Percentiles rank a stretch among this genome's conserved stretches.
Conservation (phyloP, 306 rosid genomes). For the Rubus parviflorus region DNA sequence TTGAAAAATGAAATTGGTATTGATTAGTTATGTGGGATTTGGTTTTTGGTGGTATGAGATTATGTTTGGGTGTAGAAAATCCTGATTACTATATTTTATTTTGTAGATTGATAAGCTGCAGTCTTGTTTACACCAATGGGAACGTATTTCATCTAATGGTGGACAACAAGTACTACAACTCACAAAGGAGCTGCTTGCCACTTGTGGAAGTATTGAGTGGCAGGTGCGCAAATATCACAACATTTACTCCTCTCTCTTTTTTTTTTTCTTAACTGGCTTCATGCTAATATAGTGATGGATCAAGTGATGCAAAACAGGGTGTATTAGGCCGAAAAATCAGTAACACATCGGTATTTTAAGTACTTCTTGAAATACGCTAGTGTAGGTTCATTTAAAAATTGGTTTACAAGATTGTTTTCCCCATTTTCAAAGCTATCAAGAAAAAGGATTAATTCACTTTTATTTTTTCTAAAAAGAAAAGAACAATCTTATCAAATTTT, state of each 20-base stretch:
- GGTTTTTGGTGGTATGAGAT: neutral
- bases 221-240: slow-evolving; percentile 51
- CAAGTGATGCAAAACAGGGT: neutral
- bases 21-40: slow-evolving; percentile 2
- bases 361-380: neutral
- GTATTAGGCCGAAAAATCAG: neutral
- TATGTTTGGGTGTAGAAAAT: slow-evolving; percentile 12
- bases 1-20: neutral
- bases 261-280: neutral
- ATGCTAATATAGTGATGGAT: neutral
- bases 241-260: neutral
- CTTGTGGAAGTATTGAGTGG: slow-evolving; percentile 88
- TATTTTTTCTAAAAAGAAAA: neutral
- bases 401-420: neutral
- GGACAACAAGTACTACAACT: slow-evolving; percentile 54
- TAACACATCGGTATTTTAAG: neutral
- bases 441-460: neutral
- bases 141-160: slow-evolving; percentile 41
- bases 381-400: neutral
- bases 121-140: slow-evolving; percentile 82
- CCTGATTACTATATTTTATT: slow-evolving; percentile 11
- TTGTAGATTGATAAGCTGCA: slow-evolving; percentile 80
- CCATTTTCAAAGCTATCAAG: neutral
- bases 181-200: slow-evolving; percentile 65
- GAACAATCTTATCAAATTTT: neutral